phyloP scores from a whole-genome alignment of 202 grass and related monocot genomes.

The Brachypodium distachyon region DNA sequence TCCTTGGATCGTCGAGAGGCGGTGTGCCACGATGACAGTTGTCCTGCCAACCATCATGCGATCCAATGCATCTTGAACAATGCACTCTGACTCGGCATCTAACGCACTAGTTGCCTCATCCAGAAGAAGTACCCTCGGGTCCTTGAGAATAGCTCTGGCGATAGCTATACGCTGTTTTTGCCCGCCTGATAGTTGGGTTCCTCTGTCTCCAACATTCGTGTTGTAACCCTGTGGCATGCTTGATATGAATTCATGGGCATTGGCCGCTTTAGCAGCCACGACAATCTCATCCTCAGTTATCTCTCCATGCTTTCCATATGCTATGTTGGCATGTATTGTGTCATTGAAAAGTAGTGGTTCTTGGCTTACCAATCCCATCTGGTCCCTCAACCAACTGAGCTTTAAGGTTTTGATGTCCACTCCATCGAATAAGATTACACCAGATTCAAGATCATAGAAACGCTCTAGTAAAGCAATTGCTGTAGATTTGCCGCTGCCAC shows the following conservation, averaged over 20 bases:
- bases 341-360: constrained; percentile 61
- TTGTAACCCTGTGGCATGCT: constrained; percentile 13
- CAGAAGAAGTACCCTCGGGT: constrained; percentile 23
- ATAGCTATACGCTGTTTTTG: constrained; percentile 23
- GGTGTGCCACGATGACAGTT: constrained; percentile 35
- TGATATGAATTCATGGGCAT: constrained; percentile 38
- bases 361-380: constrained; percentile 69
- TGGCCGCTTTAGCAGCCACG: constrained; percentile 35
- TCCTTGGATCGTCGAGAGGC: constrained; percentile 49
- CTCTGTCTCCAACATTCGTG: constrained; percentile 17
- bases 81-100: constrained; percentile 45
- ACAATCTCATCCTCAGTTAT: constrained; percentile 45
- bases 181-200: constrained; percentile 15
- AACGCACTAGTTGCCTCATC: constrained; percentile 42
- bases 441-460: constrained; percentile 54
- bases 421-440: constrained; percentile 44
- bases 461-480: constrained; percentile 47
- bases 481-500: constrained; percentile 59
- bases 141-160: constrained; percentile 12
- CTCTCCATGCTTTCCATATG: constrained; percentile 52
- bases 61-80: constrained; percentile 45
- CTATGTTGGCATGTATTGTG: constrained; percentile 59
- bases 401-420: constrained; percentile 36
- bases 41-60: constrained; percentile 24
- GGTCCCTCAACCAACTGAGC: constrained; percentile 54